Percentiles rank a stretch among this genome's conserved stretches.
Conservation (phyloP, 2,329 filamentous ascomycete species). For the Penicillium olsonii region DNA sequence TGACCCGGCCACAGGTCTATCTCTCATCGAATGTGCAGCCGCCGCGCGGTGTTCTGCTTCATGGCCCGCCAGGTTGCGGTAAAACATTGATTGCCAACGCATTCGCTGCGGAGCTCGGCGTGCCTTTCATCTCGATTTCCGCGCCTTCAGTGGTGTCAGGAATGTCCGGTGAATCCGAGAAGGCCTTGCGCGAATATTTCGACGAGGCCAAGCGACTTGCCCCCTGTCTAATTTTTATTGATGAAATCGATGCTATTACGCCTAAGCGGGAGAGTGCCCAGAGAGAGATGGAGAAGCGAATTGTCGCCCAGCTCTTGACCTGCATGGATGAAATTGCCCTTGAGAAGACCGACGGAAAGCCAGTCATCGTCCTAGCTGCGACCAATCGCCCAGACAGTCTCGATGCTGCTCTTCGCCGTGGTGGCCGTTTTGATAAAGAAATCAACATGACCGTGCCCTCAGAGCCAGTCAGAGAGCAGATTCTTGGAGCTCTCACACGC, state of each 20-base stretch:
- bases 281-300: conserved; percentile 85
- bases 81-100: conserved; percentile 84
- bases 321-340: conserved; percentile 82
- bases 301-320: conserved; percentile 77
- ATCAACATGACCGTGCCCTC: conserved; percentile 88
- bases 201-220: conserved; percentile 84
- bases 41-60: conserved; percentile 72
- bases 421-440: conserved; percentile 77
- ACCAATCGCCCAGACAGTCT: conserved; percentile 87
- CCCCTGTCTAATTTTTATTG: conserved; percentile 87
- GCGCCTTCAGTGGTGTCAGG: conserved; percentile 80
- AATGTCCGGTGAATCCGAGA: conserved; percentile 87
- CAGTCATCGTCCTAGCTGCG: conserved; percentile 86
- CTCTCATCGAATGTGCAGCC: conserved; percentile 66
- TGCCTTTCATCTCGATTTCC: conserved; percentile 79
- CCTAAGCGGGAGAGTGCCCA: conserved; percentile 81
- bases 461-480: conserved; percentile 72
- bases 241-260: conserved; percentile 88
- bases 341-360: conserved; percentile 70
- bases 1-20: conserved; percentile 68
- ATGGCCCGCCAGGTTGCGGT: conserved; percentile 82
- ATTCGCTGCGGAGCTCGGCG: conserved; percentile 71
- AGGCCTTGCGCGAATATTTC: conserved; percentile 80
- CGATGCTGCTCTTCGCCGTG: conserved; percentile 73
- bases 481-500: conserved; percentile 71